Evolutionary conservation across 116 monocot genomes (phyloP).

Genomic region (Cymodocea nodosa): DNA sequence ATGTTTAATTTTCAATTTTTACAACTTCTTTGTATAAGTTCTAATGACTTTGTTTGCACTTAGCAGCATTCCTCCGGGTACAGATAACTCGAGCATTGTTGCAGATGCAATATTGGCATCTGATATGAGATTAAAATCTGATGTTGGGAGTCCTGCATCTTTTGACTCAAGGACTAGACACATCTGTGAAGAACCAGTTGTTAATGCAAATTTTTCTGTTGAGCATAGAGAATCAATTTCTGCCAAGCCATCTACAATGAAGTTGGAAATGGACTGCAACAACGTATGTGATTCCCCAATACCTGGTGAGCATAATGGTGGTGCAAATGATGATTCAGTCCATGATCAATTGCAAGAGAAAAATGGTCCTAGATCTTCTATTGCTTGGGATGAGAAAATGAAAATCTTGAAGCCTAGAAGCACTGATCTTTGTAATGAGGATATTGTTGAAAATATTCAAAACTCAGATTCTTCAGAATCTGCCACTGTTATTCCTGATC

Average conservation of each 20-base stretch:
- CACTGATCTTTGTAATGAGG: slow-evolving; percentile 18
- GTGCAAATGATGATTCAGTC: slow-evolving; percentile 13
- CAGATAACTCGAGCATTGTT: slow-evolving; percentile 36
- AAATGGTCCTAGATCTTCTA: slow-evolving; percentile 25
- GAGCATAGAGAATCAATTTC: slow-evolving; percentile 23
- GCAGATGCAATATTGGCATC: slow-evolving; percentile 34
- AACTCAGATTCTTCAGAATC: slow-evolving; percentile 9
- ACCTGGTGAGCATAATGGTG: slow-evolving; percentile 15
- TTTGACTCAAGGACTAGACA: slow-evolving; percentile 48
- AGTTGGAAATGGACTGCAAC: not conserved
- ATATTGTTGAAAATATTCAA: slow-evolving; percentile 19
- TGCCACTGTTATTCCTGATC: slow-evolving; percentile 8
- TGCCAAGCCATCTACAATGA: slow-evolving; percentile 9
- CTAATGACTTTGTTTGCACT: not conserved
- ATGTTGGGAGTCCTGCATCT: slow-evolving; percentile 38
- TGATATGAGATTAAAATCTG: slow-evolving; percentile 37
- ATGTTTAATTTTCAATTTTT: not conserved
- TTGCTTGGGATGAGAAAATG: slow-evolving; percentile 81
- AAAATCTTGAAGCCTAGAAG: slow-evolving; percentile 39
- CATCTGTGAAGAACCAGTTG: slow-evolving; percentile 30
- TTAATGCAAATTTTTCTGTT: slow-evolving; percentile 21
- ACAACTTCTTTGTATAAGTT: not conserved
- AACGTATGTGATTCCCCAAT: slow-evolving; percentile 12
- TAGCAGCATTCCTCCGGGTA: slow-evolving; percentile 36
- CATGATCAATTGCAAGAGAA: slow-evolving; percentile 16